Conservation (phyloP, 352 stramenopile species). For the Phytophthora melonis region DNA sequence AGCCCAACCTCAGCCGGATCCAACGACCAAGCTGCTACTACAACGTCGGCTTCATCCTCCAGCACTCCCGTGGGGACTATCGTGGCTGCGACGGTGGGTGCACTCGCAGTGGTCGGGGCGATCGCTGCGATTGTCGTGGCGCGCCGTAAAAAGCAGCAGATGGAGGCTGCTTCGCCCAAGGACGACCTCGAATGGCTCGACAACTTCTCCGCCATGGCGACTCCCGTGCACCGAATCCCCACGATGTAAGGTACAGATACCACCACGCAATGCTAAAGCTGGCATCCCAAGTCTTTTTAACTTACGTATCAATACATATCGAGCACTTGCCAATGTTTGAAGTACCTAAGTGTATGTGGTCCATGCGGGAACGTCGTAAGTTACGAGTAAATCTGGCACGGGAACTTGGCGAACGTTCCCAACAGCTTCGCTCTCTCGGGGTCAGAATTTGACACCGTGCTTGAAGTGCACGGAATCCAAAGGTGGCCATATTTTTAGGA, state of each 20-base stretch:
- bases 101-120: slow-evolving; percentile 32
- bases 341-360: no score
- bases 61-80: slow-evolving; percentile 13
- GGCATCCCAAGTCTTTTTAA: background rate
- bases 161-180: slow-evolving; percentile 44
- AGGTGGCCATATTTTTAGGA: slow-evolving; percentile 22
- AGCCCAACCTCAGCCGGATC: slow-evolving; percentile 15
- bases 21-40: slow-evolving; percentile 18
- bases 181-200: slow-evolving; percentile 37
- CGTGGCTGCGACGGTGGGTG: slow-evolving; percentile 25
- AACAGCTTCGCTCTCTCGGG: background rate
- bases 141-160: slow-evolving; percentile 63
- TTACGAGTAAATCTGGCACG: no score
- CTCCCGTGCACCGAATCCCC: slow-evolving; percentile 49
- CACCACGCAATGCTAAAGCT: background rate
- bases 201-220: slow-evolving; percentile 27
- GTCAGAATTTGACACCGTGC: background rate
- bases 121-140: slow-evolving; percentile 49
- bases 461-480: background rate
- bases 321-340: background rate
- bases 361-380: no score
- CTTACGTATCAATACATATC: background rate
- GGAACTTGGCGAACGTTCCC: no score
- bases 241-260: slow-evolving; percentile 26
- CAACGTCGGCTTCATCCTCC: slow-evolving; percentile 11